Percentiles rank a stretch among this genome's conserved stretches.
These are phyloP conservation scores for Quercus lobata DNA, from an alignment of 331 rosid genomes.

Conservation along the genomic window DNA sequence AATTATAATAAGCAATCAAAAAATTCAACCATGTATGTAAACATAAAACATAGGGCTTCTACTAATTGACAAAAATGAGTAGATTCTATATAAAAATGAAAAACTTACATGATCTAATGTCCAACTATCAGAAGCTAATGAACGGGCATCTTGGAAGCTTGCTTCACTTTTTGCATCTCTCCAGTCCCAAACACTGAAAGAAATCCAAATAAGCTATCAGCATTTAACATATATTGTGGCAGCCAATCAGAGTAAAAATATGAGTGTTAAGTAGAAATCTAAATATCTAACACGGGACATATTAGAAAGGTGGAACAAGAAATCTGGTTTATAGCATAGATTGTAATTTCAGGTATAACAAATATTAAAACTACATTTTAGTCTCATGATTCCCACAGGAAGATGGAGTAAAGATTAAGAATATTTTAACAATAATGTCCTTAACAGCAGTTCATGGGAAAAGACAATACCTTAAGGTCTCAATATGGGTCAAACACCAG, in stretches of 20 bases:
- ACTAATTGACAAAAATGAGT: not conserved
- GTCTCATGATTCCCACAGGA: not conserved
- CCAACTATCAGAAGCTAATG: slow-evolving; percentile 75
- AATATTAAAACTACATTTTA: not conserved
- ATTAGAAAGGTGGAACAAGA: not conserved
- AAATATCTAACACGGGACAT: not conserved
- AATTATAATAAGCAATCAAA: not conserved
- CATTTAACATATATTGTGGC: not conserved
- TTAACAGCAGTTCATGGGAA: slow-evolving; percentile 2
- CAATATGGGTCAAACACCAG: slow-evolving; percentile 94
- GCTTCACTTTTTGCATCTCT: slow-evolving; percentile 57
- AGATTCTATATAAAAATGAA: slow-evolving; percentile 9
- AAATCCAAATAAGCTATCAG: not conserved
- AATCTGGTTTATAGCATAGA: not conserved
- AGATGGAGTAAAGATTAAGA: not conserved
- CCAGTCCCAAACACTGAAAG: slow-evolving; percentile 85
- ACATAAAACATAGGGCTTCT: not conserved
- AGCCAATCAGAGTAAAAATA: slow-evolving; percentile 13
- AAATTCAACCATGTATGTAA: not conserved
- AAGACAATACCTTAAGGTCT: slow-evolving; percentile 66
- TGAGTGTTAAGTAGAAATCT: slow-evolving; percentile 9
- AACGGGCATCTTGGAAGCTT: slow-evolving; percentile 69
- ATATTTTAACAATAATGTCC: not conserved
- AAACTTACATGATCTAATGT: slow-evolving; percentile 55
- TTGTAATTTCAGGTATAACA: not conserved